phyloP scores from a whole-genome alignment of 805 yeast species.

The Kazachstania bromeliacearum region DNA sequence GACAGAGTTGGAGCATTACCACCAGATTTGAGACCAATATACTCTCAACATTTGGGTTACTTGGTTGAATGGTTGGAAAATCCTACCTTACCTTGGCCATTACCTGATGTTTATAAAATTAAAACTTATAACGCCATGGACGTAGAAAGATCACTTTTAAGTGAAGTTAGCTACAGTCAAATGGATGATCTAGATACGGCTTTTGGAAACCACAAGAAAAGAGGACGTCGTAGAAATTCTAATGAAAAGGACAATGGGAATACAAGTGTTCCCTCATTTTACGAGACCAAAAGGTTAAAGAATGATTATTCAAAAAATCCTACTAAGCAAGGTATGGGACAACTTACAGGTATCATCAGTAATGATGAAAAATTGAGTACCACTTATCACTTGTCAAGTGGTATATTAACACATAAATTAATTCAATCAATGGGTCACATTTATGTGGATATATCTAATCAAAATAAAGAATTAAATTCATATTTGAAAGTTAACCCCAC shows the following conservation, averaged over 20 bases:
- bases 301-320: slow-evolving; percentile 67
- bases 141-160: slow-evolving; percentile 67
- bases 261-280: slow-evolving; percentile 31
- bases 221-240: slow-evolving; percentile 14
- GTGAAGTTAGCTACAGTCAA: slow-evolving; percentile 57
- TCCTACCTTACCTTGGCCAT: slow-evolving; percentile 52
- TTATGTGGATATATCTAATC: slow-evolving; percentile 35
- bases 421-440: slow-evolving; percentile 46
- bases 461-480: slow-evolving; percentile 39
- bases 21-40: slow-evolving; percentile 67
- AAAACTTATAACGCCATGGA: slow-evolving; percentile 58
- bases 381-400: slow-evolving; percentile 29
- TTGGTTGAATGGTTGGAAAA: slow-evolving; percentile 53
- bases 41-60: slow-evolving; percentile 53
- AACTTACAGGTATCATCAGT: slow-evolving; percentile 41
- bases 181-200: slow-evolving; percentile 35
- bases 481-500: slow-evolving; percentile 33
- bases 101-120: slow-evolving; percentile 62
- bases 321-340: slow-evolving; percentile 41
- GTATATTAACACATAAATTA: slow-evolving; percentile 52
- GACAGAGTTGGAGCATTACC: slow-evolving; percentile 78
- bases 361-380: slow-evolving; percentile 26
- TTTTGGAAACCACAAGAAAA: slow-evolving; percentile 22
- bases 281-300: slow-evolving; percentile 51
- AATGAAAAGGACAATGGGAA: slow-evolving; percentile 4